A percentile compares a stretch with the other conserved stretches of the same genome.
These are phyloP conservation scores for Byssochlamys sp. DNA, from an alignment of 2,329 filamentous ascomycete species.

Conservation along the genomic window DNA sequence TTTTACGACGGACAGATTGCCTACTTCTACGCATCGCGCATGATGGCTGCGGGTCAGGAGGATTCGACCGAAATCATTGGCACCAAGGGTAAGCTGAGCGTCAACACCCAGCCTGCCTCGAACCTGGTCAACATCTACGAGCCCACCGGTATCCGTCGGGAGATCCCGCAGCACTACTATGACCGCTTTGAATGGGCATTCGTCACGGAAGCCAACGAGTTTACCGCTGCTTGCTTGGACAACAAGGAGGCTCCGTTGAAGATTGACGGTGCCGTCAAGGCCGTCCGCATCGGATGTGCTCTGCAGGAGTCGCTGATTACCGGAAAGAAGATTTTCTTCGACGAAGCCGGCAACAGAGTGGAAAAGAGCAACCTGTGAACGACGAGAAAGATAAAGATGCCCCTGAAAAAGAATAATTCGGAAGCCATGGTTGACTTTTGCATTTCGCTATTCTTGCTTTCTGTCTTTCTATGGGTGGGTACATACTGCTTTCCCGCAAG, in stretches of 20 bases:
- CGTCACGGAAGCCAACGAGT: slow-evolving; percentile 56
- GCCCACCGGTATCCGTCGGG: slow-evolving; percentile 44
- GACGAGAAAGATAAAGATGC: not conserved
- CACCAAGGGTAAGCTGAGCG: slow-evolving; percentile 47
- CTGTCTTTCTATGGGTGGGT: not conserved
- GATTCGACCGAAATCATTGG: slow-evolving; percentile 24
- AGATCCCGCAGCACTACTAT: slow-evolving; percentile 56
- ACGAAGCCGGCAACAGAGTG: slow-evolving; percentile 42
- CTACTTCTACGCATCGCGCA: slow-evolving; percentile 25
- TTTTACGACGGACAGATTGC: slow-evolving; percentile 29
- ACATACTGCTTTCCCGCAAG: not conserved
- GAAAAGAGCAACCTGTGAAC: slow-evolving; percentile 32
- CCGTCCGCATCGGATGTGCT: slow-evolving; percentile 49
- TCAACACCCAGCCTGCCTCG: slow-evolving; percentile 51
- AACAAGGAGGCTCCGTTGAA: slow-evolving; percentile 46
- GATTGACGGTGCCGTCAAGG: slow-evolving; percentile 48
- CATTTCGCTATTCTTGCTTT: not conserved
- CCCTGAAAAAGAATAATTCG: not conserved
- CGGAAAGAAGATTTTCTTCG: slow-evolving; percentile 50
- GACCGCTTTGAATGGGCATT: slow-evolving; percentile 57
- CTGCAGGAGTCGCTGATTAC: slow-evolving; percentile 49
- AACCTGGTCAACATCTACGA: slow-evolving; percentile 51
- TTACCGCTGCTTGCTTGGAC: slow-evolving; percentile 51
- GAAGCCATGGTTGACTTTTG: not conserved
- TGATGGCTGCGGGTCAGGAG: slow-evolving; percentile 28